Conservation (phyloP, 2,329 filamentous ascomycete genomes). For the Trichoderma sp. region DNA sequence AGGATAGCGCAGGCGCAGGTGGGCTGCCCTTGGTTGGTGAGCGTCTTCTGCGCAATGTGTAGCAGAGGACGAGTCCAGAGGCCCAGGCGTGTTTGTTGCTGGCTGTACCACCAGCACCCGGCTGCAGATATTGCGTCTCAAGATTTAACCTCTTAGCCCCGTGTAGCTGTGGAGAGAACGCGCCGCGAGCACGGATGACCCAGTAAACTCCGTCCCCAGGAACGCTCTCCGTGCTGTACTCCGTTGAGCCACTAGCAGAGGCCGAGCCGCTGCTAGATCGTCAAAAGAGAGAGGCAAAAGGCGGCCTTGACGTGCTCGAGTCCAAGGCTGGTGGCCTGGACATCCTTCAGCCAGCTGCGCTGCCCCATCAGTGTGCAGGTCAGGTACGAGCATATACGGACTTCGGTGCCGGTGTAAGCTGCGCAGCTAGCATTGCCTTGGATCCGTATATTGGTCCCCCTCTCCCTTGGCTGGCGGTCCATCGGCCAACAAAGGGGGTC, state of each 20-base stretch:
- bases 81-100: not conserved
- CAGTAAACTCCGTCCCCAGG: not conserved
- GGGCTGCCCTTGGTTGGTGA: not conserved
- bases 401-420: not conserved
- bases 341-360: not conserved
- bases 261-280: not conserved
- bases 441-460: not conserved
- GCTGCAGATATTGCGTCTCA: not conserved
- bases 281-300: not conserved
- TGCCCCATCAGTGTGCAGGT: not conserved
- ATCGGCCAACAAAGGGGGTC: slow-evolving; percentile 7
- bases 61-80: not conserved
- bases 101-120: not conserved
- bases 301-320: not conserved
- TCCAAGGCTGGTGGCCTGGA: not conserved
- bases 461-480: not conserved
- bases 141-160: not conserved
- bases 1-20: not conserved
- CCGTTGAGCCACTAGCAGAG: not conserved
- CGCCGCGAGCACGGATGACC: not conserved
- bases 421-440: not conserved
- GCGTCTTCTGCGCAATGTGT: not conserved
- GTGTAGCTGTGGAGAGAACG: not conserved
- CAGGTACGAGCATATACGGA: not conserved
- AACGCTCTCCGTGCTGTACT: not conserved